A percentile compares a stretch with the other conserved stretches of the same genome.
These are phyloP conservation scores for Saturnispora saitoi DNA, from an alignment of 805 yeast genomes.

Conservation along the genomic window DNA sequence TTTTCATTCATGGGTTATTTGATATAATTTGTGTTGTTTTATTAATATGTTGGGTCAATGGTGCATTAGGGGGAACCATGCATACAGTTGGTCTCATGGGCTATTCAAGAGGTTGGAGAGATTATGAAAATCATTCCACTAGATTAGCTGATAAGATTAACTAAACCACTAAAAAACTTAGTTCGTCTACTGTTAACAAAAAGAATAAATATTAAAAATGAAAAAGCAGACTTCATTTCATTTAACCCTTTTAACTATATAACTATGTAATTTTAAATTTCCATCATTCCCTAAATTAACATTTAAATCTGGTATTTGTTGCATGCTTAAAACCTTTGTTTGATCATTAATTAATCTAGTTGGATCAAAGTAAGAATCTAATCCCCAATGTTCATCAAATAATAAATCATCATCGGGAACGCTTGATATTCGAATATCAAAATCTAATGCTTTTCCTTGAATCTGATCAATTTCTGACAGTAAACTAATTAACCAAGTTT, in stretches of 20 bases:
- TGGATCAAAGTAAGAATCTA: conserved; percentile 3
- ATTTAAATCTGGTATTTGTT: conserved; percentile 4
- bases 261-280: conserved; percentile 10
- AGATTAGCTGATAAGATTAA: neutral
- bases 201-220: neutral
- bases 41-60: conserved; percentile 23
- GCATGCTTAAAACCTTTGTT: neutral
- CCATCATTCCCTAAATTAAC: conserved; percentile 9
- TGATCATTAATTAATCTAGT: neutral
- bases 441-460: conserved; percentile 1
- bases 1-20: conserved; percentile 71
- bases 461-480: neutral
- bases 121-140: neutral
- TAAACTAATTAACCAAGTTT: conserved; percentile 5
- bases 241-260: conserved; percentile 4
- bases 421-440: conserved; percentile 6
- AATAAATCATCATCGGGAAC: conserved; percentile 7
- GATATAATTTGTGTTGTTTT: conserved; percentile 56
- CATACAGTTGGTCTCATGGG: conserved; percentile 10
- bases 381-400: conserved; percentile 7
- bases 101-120: conserved; percentile 8
- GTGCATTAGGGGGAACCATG: conserved; percentile 14
- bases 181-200: neutral
- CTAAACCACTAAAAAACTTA: neutral
- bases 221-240: neutral